Evolutionary conservation across 192 early-diverging fungal species (phyloP).

Genomic region (Oehlia diaphana): DNA sequence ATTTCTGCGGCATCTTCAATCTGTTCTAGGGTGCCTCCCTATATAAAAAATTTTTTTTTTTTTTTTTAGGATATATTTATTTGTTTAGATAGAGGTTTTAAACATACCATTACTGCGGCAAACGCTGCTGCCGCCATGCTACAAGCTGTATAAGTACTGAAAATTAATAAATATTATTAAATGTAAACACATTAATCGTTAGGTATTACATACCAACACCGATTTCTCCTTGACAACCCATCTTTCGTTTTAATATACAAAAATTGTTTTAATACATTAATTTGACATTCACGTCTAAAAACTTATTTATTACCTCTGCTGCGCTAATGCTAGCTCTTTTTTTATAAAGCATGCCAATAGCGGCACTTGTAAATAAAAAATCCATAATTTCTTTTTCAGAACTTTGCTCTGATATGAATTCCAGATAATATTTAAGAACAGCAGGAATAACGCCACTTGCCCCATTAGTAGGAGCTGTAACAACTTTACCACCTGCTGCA

Average conservation of each 20-base stretch:
- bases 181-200: not conserved
- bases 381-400: constrained; percentile 86
- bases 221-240: constrained; percentile 98
- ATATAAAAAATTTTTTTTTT: not conserved
- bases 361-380: constrained; percentile 89
- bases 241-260: constrained; percentile 31
- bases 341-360: constrained; percentile 97
- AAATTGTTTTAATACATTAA: not conserved
- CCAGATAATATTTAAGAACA: constrained; percentile 93
- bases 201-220: constrained; percentile 60
- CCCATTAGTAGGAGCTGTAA: constrained; percentile 95
- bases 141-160: constrained; percentile 56
- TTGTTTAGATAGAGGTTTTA: not conserved
- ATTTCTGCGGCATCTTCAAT: constrained; percentile 97
- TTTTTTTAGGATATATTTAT: not conserved
- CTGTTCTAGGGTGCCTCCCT: constrained; percentile 17
- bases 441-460: constrained; percentile 91
- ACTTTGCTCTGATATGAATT: constrained; percentile 82
- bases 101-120: constrained; percentile 84
- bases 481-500: constrained; percentile 78
- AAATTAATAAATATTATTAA: not conserved
- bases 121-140: constrained; percentile 95
- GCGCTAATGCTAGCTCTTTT: constrained; percentile 91
- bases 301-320: constrained; percentile 56
- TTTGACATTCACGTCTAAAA: no score